Percentiles rank a stretch among this genome's conserved stretches.
Evolutionary conservation across 73 alveolate species (phyloP).

Genomic region (Stentor roeselii): DNA sequence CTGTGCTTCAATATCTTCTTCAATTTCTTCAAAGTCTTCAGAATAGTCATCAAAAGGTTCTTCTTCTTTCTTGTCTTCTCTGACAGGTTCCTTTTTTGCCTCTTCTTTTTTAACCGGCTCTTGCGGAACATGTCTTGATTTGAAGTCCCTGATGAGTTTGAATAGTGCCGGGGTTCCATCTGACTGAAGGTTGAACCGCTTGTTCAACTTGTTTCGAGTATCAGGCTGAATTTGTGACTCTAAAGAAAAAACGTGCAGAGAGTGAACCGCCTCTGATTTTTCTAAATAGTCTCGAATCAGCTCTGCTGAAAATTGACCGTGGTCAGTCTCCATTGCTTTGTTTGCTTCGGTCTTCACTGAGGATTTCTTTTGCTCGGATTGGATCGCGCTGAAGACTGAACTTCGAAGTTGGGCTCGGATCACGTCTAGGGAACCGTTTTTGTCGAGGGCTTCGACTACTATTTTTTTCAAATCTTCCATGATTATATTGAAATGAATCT

Average conservation of each 20-base stretch:
- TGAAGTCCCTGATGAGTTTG: neutral
- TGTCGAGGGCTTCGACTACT: slow-evolving; percentile 1
- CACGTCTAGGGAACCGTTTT: neutral
- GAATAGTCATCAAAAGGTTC: neutral
- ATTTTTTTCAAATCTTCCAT: slow-evolving; percentile 25
- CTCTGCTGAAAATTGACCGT: slow-evolving; percentile 3
- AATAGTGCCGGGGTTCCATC: neutral
- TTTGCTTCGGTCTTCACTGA: slow-evolving; percentile 11
- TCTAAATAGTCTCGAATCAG: slow-evolving; percentile 16
- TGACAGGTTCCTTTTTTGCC: neutral
- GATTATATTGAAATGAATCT: too few relatives aligned
- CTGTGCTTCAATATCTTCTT: slow-evolving; percentile 6
- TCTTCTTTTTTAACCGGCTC: too few relatives aligned
- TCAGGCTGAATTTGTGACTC: neutral
- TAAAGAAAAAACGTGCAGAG: neutral
- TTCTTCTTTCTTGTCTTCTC: neutral
- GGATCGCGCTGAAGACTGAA: neutral
- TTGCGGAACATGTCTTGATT: too few relatives aligned
- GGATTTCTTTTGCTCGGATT: neutral
- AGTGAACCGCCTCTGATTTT: neutral
- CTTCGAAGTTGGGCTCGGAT: slow-evolving; percentile 26
- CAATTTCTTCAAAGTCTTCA: slow-evolving; percentile 19
- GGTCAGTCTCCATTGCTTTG: slow-evolving; percentile 16
- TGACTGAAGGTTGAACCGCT: neutral
- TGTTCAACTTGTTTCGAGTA: neutral